Conservation (phyloP, 345 rosid species). For the Eutrema japonicum region DNA sequence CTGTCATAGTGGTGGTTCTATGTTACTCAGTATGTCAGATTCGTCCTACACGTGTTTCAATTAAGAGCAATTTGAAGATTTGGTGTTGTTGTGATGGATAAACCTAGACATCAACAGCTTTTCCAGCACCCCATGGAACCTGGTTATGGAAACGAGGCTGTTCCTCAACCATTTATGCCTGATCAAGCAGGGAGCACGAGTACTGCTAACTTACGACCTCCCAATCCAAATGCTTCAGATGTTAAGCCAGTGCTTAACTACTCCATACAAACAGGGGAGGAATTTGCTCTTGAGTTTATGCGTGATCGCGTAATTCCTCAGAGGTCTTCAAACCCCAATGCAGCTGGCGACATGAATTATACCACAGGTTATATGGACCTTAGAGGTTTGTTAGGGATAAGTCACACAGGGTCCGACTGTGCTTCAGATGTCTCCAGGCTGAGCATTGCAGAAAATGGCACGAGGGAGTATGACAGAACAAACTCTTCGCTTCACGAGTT, state of each 20-base stretch:
- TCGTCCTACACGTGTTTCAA: neutral
- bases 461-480: conserved; percentile 55
- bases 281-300: conserved; percentile 89
- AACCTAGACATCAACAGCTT: conserved; percentile 46
- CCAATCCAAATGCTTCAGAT: conserved; percentile 52
- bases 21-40: neutral
- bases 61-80: conserved; percentile 11
- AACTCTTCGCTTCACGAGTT: conserved; percentile 50
- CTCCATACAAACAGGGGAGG: conserved; percentile 93
- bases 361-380: conserved; percentile 68
- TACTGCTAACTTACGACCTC: conserved; percentile 45
- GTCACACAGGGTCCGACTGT: conserved; percentile 66
- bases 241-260: conserved; percentile 71
- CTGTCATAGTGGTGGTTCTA: neutral
- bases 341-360: conserved; percentile 51
- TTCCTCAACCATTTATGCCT: conserved; percentile 50
- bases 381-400: conserved; percentile 62
- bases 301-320: conserved; percentile 69
- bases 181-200: conserved; percentile 53
- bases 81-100: conserved; percentile 51
- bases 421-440: conserved; percentile 65
- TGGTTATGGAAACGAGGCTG: conserved; percentile 57
- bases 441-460: conserved; percentile 49
- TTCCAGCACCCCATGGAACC: conserved; percentile 53
- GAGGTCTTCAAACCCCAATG: conserved; percentile 51